Conservation (phyloP, 2,329 filamentous ascomycete species). For the Talaromyces sp. region DNA sequence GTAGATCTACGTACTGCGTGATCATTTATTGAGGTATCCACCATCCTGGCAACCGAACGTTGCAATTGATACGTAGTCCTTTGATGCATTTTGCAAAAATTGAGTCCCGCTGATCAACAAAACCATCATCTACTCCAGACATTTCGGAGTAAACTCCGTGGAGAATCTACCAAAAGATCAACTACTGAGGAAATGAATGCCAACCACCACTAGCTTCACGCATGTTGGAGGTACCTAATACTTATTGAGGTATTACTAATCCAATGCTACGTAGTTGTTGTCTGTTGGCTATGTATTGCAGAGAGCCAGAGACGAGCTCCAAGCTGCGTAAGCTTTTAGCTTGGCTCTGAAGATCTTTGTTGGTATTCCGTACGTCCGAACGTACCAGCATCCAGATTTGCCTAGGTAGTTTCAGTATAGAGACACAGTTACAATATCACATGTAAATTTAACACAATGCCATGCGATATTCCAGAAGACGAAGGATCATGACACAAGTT, state of each 20-base stretch:
- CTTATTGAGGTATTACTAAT: neutral
- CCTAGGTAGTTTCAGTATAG: neutral
- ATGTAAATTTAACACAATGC: neutral
- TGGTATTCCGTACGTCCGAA: neutral
- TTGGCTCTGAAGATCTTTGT: neutral
- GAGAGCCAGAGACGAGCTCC: neutral
- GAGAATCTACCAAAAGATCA: neutral
- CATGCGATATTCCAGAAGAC: neutral
- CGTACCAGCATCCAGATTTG: neutral
- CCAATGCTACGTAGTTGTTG: neutral
- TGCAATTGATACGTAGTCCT: neutral
- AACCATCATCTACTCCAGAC: neutral
- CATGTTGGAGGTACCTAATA: neutral
- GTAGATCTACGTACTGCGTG: neutral
- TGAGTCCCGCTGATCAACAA: neutral
- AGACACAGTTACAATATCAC: neutral
- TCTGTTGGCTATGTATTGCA: neutral
- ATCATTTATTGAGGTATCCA: neutral
- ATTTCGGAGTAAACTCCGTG: neutral
- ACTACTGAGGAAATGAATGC: neutral
- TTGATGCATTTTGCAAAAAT: neutral
- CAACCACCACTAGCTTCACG: neutral
- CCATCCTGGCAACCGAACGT: no score
- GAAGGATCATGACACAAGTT: neutral
- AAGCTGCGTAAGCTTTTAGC: neutral